A percentile compares a stretch with the other conserved stretches of the same genome.
Evolutionary conservation across 306 rosid species (phyloP).

Genomic region (Fragaria ananassa): DNA sequence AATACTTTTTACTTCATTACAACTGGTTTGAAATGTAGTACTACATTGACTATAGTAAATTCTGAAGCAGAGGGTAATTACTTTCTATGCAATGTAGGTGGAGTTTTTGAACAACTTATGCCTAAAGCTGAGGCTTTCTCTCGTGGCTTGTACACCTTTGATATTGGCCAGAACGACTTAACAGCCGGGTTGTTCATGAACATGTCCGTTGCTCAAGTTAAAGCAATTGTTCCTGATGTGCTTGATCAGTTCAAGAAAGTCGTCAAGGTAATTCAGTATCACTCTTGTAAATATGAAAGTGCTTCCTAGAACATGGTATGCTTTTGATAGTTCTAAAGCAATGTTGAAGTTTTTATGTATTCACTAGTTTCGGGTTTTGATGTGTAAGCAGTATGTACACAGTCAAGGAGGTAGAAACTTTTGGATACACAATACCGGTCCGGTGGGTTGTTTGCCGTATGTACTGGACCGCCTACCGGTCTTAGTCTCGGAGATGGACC

Average conservation of each 20-base stretch:
- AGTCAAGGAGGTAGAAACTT: constrained; percentile 55
- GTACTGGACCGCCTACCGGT: constrained; percentile 34
- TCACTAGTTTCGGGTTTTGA: background rate
- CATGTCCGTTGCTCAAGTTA: constrained; percentile 39
- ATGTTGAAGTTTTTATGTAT: background rate
- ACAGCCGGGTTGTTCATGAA: constrained; percentile 44
- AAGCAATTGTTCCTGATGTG: constrained; percentile 43
- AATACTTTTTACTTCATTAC: background rate
- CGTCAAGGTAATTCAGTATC: constrained; percentile 36
- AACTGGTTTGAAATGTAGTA: background rate
- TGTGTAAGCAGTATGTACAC: constrained; percentile 36
- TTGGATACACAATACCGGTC: constrained; percentile 81
- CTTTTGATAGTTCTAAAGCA: background rate
- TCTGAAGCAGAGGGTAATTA: background rate
- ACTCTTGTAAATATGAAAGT: background rate
- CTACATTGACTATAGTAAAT: background rate
- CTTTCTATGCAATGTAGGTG: constrained; percentile 27
- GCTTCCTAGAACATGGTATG: background rate
- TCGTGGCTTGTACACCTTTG: constrained; percentile 40
- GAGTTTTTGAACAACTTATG: constrained; percentile 32
- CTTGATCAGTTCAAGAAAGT: constrained; percentile 43
- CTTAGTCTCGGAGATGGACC: constrained; percentile 27
- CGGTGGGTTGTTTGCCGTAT: constrained; percentile 57
- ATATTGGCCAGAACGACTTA: constrained; percentile 54
- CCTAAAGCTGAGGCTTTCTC: constrained; percentile 30